Conservation (phyloP, 1,284 basidiomycete genomes). For the Cystobasidium sp. region DNA sequence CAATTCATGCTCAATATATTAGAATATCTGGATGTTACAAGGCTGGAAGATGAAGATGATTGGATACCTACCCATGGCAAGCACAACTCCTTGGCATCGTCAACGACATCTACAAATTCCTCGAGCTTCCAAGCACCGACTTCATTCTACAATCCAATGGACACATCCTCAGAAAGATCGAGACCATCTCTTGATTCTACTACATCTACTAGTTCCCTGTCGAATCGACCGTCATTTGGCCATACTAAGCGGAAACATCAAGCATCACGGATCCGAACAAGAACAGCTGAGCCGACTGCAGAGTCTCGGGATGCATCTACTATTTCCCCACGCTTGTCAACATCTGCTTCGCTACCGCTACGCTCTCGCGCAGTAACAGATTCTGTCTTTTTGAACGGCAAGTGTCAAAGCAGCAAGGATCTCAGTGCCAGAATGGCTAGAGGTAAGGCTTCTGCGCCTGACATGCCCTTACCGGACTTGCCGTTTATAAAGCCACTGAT, state of each 20-base stretch:
- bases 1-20: conserved; percentile 82
- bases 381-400: not conserved
- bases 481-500: conserved; percentile 33
- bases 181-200: conserved; percentile 31
- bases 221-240: conserved; percentile 15
- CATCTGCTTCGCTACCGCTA: not conserved
- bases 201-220: conserved; percentile 17
- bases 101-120: conserved; percentile 2
- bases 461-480: not conserved
- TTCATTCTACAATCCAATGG: not conserved
- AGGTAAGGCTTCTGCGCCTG: not conserved
- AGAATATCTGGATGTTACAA: conserved; percentile 66
- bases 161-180: not conserved
- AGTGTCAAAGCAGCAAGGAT: not conserved
- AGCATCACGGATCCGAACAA: not conserved
- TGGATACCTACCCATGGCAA: conserved; percentile 35
- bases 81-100: not conserved
- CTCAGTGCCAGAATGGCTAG: not conserved
- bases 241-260: conserved; percentile 19
- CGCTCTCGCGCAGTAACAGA: not conserved
- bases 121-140: not conserved
- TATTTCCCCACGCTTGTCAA: not conserved
- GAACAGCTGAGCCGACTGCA: not conserved
- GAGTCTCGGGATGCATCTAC: not conserved
- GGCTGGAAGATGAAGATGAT: conserved; percentile 39